phyloP scores from a whole-genome alignment of 768 basidiomycete genomes.

The Leucosporidium yakuticum region DNA sequence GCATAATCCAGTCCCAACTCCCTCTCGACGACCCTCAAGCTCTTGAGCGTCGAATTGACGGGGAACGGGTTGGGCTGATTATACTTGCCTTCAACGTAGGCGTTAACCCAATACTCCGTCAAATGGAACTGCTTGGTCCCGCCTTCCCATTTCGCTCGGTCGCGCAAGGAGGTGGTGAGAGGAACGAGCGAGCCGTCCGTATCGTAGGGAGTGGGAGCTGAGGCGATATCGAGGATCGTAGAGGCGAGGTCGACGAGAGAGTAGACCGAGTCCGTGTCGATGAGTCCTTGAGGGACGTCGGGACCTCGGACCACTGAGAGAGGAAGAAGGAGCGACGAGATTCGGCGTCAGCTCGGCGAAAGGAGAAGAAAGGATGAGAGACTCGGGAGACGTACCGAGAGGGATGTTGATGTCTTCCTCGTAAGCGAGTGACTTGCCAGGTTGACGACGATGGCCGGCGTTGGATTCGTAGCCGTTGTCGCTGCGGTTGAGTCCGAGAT shows the following conservation, averaged over 20 bases:
- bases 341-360: no score
- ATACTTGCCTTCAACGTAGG: constrained; percentile 14
- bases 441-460: constrained; percentile 30
- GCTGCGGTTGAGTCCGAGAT: not conserved
- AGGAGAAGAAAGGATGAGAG: no score
- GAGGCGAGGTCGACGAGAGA: constrained; percentile 30
- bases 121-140: not conserved
- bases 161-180: not conserved
- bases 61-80: not conserved
- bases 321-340: no score
- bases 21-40: constrained; percentile 16
- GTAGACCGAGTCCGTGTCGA: constrained; percentile 23
- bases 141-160: no score
- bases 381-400: not conserved
- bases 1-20: constrained; percentile 4
- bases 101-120: constrained; percentile 11
- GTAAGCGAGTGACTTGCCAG: constrained; percentile 32
- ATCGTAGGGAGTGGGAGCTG: constrained; percentile 26
- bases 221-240: constrained; percentile 30
- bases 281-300: constrained; percentile 4
- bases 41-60: constrained; percentile 13
- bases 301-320: constrained; percentile 29
- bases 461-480: constrained; percentile 34
- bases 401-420: constrained; percentile 36
- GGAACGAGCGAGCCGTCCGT: constrained; percentile 23